Conservation (phyloP, 192 early-diverging fungal species). For the Coemansia sp. region DNA sequence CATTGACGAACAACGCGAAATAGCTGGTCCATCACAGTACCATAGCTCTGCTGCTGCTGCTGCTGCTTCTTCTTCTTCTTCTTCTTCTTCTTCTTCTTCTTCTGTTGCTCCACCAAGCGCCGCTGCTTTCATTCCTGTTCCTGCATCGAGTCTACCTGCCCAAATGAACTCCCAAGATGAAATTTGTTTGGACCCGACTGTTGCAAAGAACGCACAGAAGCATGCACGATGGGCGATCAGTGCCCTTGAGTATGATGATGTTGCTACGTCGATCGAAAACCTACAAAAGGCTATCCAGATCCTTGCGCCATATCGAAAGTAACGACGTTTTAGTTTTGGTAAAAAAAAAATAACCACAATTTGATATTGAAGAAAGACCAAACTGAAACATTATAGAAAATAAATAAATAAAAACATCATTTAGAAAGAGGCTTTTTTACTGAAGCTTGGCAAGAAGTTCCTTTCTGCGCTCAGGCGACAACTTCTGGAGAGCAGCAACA, state of each 20-base stretch:
- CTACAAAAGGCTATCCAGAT: constrained; percentile 65
- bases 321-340: neutral
- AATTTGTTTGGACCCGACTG: constrained; percentile 53
- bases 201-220: constrained; percentile 77
- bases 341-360: neutral
- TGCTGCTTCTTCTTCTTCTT: neutral
- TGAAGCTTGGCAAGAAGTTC: constrained; percentile 39
- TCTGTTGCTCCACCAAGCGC: neutral
- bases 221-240: constrained; percentile 89
- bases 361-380: neutral
- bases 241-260: constrained; percentile 93
- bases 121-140: constrained; percentile 44
- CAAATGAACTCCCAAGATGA: neutral
- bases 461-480: constrained; percentile 41
- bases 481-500: constrained; percentile 30
- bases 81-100: neutral
- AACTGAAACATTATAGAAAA: too few species aligned
- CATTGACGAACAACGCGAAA: neutral
- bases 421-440: neutral
- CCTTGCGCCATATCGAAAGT: constrained; percentile 28
- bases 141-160: constrained; percentile 25
- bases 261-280: constrained; percentile 79
- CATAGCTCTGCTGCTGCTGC: neutral
- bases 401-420: neutral
- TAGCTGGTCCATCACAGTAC: neutral